Percentiles rank a stretch among this genome's conserved stretches.
phyloP scores from a whole-genome alignment of 805 yeast genomes.

The Kregervanrija pseudodelftensis region DNA sequence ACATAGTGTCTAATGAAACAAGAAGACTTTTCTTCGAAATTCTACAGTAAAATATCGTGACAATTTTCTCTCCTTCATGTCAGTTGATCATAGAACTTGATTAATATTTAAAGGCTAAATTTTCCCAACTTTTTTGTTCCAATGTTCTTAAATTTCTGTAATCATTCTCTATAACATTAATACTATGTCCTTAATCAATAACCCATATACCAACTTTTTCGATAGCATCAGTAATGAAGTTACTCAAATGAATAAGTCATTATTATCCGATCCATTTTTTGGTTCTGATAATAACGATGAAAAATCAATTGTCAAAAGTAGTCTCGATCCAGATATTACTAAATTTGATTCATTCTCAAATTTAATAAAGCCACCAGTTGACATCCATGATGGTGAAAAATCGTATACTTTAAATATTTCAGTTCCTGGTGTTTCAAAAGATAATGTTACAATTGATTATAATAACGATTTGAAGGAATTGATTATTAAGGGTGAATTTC shows the following conservation, averaged over 20 bases:
- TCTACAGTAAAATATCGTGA: no score
- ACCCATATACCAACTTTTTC: conserved; percentile 39
- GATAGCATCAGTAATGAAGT: conserved; percentile 37
- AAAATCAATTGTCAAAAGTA: conserved; percentile 1
- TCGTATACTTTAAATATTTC: conserved; percentile 36
- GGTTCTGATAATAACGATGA: conserved; percentile 1
- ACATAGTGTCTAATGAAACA: no score
- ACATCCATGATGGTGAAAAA: conserved; percentile 37
- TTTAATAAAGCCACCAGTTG: conserved; percentile 34
- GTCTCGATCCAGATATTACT: conserved; percentile 7
- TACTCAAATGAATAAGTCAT: conserved; percentile 29
- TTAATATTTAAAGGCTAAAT: no score
- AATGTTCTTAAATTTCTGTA: no score
- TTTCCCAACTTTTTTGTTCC: no score
- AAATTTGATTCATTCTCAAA: not conserved
- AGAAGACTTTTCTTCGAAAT: no score
- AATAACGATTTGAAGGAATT: conserved; percentile 38
- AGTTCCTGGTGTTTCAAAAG: conserved; percentile 41
- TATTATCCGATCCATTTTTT: conserved; percentile 24
- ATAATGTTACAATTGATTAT: conserved; percentile 38
- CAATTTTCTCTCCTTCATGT: no score
- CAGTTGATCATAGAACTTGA: no score
- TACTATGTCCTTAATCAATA: conserved; percentile 9
- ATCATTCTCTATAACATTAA: no score
- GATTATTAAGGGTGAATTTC: conserved; percentile 36